Evolutionary conservation across 139 green algal species (phyloP), one percentile per base, ranked within the genome.

Genomic region (Chlamydomonas asymmetrica): DNA sequence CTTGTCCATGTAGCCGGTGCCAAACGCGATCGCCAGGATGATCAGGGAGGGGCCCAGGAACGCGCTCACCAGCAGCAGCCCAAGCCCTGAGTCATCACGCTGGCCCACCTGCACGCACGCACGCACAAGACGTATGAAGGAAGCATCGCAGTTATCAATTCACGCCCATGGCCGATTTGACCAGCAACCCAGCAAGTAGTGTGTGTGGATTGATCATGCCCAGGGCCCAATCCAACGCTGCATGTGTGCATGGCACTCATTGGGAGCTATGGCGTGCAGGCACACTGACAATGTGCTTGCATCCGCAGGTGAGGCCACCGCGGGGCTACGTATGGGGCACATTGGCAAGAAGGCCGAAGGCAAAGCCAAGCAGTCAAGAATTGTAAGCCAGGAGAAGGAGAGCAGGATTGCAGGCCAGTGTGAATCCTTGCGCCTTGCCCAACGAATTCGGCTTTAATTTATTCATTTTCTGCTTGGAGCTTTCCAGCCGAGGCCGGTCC

Each of bases 1-100:
- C 5, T 60, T 65, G 73, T 89, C 84, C 63, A 89, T 54, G 65
- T 85, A 89, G 48, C 84, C 84, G 3, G 50, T 72, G 77, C 32
- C 60, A 54, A 80, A 87, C 20, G 84, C 84, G 4, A 83, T 29
- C 1, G 31, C n/a, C 59, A 89, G 71, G 59, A 89, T 89, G 48
- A 81, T 20, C 1, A 79, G 18, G 18, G 84, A 60, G 13, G 84
- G 84, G 27, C 82, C 50, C 31, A 89, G 37, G 76, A 89, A 89
- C n/a, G 73, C 63, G 7, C 64, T 68, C 2, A 60, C 73, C 4
- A 75, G 40, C 45, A 63, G 54, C n/a, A 59, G 35, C 39, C 67
- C 32, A 73, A 87, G 25, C 2, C 29, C 40, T 43, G 65, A 73
- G 69, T 85, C 80, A 49, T 79, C 73, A 2, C 80, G 60, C 80